Conservation (phyloP, 2,329 filamentous ascomycete species). For the Akanthomyces dipterigenus region DNA sequence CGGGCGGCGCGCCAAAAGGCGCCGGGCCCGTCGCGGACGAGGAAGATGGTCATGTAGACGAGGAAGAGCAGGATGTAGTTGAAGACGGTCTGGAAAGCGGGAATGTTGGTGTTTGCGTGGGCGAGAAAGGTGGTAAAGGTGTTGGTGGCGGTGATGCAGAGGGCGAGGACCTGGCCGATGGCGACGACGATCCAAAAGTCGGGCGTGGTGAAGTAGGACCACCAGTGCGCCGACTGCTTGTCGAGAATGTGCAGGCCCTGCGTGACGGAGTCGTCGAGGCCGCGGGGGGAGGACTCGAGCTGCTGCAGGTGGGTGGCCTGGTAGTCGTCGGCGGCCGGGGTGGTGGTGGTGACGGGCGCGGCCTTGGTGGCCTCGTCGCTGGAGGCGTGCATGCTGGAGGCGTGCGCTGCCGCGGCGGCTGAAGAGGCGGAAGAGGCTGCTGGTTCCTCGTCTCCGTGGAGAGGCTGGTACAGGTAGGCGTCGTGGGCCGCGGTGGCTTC, state of each 20-base stretch:
- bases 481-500: not conserved
- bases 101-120: conserved; percentile 64
- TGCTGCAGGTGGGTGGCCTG: not conserved
- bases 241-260: conserved; percentile 51
- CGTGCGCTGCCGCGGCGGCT: not conserved
- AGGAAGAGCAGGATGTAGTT: conserved; percentile 81
- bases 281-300: conserved; percentile 6
- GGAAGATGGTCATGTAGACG: conserved; percentile 73
- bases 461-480: conserved; percentile 4
- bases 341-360: conserved; percentile 11
- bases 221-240: conserved; percentile 49
- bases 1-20: conserved; percentile 58
- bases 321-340: conserved; percentile 4
- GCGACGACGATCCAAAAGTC: conserved; percentile 83
- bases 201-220: conserved; percentile 70
- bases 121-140: conserved; percentile 77
- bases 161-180: conserved; percentile 75
- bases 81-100: conserved; percentile 92
- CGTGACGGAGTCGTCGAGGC: conserved; percentile 31
- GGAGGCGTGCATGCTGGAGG: not conserved
- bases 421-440: not conserved
- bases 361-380: conserved; percentile 17
- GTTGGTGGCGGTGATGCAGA: conserved; percentile 89
- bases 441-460: not conserved
- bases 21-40: conserved; percentile 72